A percentile compares a stretch with the other conserved stretches of the same genome.
Evolutionary conservation across 2,329 filamentous ascomycete genomes (phyloP).

Genomic region (Fusarium subglutinans): DNA sequence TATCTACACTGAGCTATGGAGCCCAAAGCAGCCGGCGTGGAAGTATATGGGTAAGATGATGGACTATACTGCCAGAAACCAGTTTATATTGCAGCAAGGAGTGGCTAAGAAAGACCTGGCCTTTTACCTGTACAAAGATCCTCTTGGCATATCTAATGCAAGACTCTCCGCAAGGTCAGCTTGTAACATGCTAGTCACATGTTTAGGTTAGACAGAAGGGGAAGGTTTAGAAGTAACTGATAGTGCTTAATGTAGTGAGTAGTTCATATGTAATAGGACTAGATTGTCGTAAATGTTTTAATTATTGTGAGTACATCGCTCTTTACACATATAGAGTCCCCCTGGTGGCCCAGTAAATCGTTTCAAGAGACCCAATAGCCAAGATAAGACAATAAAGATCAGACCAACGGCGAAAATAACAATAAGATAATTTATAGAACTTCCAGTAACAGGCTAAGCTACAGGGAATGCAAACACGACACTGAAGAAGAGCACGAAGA

Average conservation of each 20-base stretch:
- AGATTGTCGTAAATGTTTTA: fast-evolving
- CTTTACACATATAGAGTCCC: background rate
- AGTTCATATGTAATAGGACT: background rate
- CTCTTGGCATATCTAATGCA: background rate
- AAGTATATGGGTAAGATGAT: background rate
- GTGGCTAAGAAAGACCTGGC: background rate
- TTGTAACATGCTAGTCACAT: fast-evolving
- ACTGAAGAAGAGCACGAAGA: background rate
- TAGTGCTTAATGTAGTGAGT: background rate
- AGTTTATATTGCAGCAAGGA: background rate
- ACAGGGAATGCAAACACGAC: background rate
- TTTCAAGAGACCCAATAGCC: background rate
- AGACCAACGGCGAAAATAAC: background rate
- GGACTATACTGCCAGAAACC: background rate
- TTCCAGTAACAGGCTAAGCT: background rate
- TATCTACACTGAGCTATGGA: background rate
- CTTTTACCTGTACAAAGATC: background rate
- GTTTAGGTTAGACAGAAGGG: fast-evolving
- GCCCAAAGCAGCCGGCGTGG: background rate
- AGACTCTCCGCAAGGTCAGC: background rate
- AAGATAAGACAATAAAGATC: background rate
- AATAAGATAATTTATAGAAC: background rate
- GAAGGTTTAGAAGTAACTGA: background rate
- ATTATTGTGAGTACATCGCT: background rate
- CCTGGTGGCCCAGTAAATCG: background rate